Evolutionary conservation across 2,329 filamentous ascomycete species (phyloP).

Genomic region (Aspergillus sp.): DNA sequence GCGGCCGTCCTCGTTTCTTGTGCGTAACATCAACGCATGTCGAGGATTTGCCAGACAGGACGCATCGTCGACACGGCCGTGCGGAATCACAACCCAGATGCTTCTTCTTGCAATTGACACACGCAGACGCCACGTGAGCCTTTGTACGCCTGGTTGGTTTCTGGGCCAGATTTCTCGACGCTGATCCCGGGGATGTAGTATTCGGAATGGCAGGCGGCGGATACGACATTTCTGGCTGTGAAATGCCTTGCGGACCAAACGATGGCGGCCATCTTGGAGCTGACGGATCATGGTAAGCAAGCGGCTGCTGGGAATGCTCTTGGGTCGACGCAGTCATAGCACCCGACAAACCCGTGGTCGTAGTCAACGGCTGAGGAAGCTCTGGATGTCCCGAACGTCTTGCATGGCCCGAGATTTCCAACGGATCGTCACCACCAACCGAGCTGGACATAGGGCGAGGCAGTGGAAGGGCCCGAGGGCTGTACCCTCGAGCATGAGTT

Average conservation of each 20-base stretch:
- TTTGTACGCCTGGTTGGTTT: slow-evolving; percentile 40
- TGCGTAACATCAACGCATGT: slow-evolving; percentile 42
- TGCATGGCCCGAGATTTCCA: slow-evolving; percentile 30
- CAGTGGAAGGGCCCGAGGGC: slow-evolving; percentile 32
- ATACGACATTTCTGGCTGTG: slow-evolving; percentile 18
- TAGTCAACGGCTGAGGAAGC: slow-evolving; percentile 17
- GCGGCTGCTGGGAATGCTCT: slow-evolving; percentile 12
- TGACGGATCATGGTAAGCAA: slow-evolving; percentile 14
- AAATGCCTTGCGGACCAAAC: slow-evolving; percentile 13
- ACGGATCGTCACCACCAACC: slow-evolving; percentile 30
- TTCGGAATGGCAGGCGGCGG: slow-evolving; percentile 18
- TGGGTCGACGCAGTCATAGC: slow-evolving; percentile 3
- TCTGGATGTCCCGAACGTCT: slow-evolving; percentile 26
- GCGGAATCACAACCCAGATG: slow-evolving; percentile 42
- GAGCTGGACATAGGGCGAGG: slow-evolving; percentile 41
- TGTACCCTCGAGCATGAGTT: slow-evolving; percentile 33
- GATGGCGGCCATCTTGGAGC: slow-evolving; percentile 13
- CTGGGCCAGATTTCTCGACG: slow-evolving; percentile 24
- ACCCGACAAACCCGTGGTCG: slow-evolving; percentile 5
- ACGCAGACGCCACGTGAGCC: slow-evolving; percentile 43
- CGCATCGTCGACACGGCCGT: slow-evolving; percentile 41
- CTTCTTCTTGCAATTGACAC: slow-evolving; percentile 45
- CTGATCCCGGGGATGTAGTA: slow-evolving; percentile 12
- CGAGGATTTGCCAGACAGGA: slow-evolving; percentile 40
- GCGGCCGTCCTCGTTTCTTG: slow-evolving; percentile 41